These are phyloP conservation scores for Pseudocercospora crystallina DNA, from an alignment of 2,329 filamentous ascomycete species.

Conservation along the genomic window DNA sequence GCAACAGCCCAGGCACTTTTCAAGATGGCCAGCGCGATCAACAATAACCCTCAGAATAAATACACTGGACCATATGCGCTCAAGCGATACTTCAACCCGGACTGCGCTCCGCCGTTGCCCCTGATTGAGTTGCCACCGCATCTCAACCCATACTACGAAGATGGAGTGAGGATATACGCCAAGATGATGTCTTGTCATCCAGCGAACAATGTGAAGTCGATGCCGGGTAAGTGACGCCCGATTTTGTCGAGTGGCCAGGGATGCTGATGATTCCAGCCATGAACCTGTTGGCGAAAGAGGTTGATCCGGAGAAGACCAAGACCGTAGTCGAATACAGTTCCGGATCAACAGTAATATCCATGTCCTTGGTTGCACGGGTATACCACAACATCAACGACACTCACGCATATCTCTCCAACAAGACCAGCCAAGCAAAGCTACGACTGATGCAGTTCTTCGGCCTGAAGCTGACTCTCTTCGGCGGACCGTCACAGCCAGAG, in stretches of 20 bases:
- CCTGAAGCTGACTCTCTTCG: conserved; percentile 55
- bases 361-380: conserved; percentile 56
- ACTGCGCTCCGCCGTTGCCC: conserved; percentile 57
- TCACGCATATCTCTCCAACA: conserved; percentile 59
- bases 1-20: background rate
- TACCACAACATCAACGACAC: conserved; percentile 54
- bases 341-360: conserved; percentile 62
- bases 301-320: conserved; percentile 38
- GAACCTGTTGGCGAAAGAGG: conserved; percentile 18
- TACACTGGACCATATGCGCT: conserved; percentile 59
- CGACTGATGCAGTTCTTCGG: conserved; percentile 62
- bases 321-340: conserved; percentile 62
- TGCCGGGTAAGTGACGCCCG: conserved; percentile 51
- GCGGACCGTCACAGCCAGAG: conserved; percentile 60
- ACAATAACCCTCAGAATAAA: conserved; percentile 45
- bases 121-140: conserved; percentile 59
- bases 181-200: conserved; percentile 67
- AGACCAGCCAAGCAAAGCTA: conserved; percentile 55
- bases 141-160: conserved; percentile 57
- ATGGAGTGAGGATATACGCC: conserved; percentile 63
- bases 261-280: conserved; percentile 11
- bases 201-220: conserved; percentile 64
- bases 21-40: background rate
- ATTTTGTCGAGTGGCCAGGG: too few species aligned
- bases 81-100: conserved; percentile 60